Base-by-base conservation (phyloP, 1,139 yeast species). In the Saccharomycopsis hybrid region DNA sequence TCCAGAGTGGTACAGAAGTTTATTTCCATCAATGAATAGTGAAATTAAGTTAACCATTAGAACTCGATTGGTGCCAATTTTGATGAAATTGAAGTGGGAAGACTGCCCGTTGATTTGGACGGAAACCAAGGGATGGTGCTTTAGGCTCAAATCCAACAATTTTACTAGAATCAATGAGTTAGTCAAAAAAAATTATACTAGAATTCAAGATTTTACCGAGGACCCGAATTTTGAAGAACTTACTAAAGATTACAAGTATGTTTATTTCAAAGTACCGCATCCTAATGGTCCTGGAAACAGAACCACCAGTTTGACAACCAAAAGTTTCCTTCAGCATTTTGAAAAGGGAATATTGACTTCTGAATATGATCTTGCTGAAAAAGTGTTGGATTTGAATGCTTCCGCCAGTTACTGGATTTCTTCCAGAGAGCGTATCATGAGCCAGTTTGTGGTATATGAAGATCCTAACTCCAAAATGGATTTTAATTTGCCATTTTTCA, bases 321-420 rank as follows among this genome's bases (percentile, higher is more conserved):
- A 92, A 61, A 74, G 81, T 2, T 92, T 83, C 60, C 63, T 83
- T 31, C 69, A 78, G 41, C 78, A 74, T 59, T 90, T 87, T 62
- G 97, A 89, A 53, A 77, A 80, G 52, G 90, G 87, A 0, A 67
- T 80, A 0, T 65, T 94, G 50, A 76, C 83, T 1, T 87, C 97
- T 0, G 82, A 81, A 55, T 85, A 77, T 54, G 77, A 78, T 8
- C 71, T 81, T 54, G 97, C 97, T 0, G 74, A 76, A 52, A 85
- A 85, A 53, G 96, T 96, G 3, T 70, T 94, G 49, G 71, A 77
- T 32, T 73, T 88, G 59, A 88, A 87, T 56, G 80, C 89, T 1
- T 73, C 82, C 25, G 89, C 95, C 42, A 81, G 96, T 24, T 94
- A 94, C 64, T 94, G 98, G 99, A 80, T 85, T 62, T 86, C 96